Evolutionary conservation across 257 asterid species (phyloP).

Genomic region (Solanum gracilifrons): DNA sequence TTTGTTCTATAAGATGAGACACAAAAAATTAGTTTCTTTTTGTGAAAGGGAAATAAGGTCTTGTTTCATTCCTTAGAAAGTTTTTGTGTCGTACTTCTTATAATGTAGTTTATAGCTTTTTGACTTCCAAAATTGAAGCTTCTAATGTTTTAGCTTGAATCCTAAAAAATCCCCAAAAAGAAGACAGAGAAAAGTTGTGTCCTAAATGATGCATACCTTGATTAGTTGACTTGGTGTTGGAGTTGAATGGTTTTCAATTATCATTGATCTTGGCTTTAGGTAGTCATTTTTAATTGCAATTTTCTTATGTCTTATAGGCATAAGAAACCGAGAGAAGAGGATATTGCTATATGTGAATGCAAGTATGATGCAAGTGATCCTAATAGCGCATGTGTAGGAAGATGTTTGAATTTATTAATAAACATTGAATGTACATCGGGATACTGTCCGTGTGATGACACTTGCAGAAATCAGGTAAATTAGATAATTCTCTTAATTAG

Average conservation of each 20-base stretch:
- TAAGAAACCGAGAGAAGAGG: slow-evolving; percentile 63
- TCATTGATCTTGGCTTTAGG: not conserved
- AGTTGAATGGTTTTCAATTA: not conserved
- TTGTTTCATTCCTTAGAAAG: not conserved
- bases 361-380: slow-evolving; percentile 21
- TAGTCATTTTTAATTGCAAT: not conserved
- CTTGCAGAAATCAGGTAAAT: slow-evolving; percentile 77
- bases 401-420: slow-evolving; percentile 58
- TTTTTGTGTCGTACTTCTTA: not conserved
- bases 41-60: not conserved
- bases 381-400: slow-evolving; percentile 78
- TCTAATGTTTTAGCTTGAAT: not conserved
- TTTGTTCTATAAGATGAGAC: not conserved
- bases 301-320: slow-evolving; percentile 23
- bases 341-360: slow-evolving; percentile 70
- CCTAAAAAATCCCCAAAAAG: not conserved
- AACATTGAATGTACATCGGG: slow-evolving; percentile 22
- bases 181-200: not conserved
- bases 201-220: not conserved
- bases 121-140: not conserved
- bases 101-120: not conserved
- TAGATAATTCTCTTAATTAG: not conserved
- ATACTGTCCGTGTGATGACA: slow-evolving; percentile 56
- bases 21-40: not conserved
- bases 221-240: not conserved